phyloP scores from a whole-genome alignment of 2,329 filamentous ascomycete species.

The Madurella mycetomatis region DNA sequence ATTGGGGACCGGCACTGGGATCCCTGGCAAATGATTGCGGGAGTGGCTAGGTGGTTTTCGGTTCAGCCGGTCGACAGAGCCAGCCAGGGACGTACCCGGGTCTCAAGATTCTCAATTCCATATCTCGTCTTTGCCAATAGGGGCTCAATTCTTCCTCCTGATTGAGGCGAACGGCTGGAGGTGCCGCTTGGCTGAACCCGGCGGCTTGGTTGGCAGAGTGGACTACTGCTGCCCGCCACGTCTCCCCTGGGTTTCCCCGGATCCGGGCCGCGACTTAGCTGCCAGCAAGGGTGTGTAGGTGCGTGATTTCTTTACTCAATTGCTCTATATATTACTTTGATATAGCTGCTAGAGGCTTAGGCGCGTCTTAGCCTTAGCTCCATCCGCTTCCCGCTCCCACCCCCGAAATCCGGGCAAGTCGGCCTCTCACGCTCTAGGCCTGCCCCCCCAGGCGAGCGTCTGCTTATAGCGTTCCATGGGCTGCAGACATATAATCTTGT shows the following conservation, averaged over 20 bases:
- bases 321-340: constrained; percentile 23
- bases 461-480: constrained; percentile 26
- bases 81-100: too few relatives aligned
- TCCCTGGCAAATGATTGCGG: background rate
- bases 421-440: background rate
- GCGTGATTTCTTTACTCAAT: constrained; percentile 28
- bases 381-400: constrained; percentile 8
- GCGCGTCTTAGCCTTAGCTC: constrained; percentile 10
- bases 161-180: background rate
- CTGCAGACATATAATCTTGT: constrained; percentile 22
- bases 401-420: constrained; percentile 1
- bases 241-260: background rate
- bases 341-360: constrained; percentile 18
- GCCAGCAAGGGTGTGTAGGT: constrained; percentile 11
- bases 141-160: too few relatives aligned
- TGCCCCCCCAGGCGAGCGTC: background rate
- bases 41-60: background rate
- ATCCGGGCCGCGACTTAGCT: background rate
- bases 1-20: background rate
- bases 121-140: too few relatives aligned
- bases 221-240: too few relatives aligned
- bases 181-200: constrained; percentile 18
- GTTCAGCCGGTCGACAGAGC: background rate
- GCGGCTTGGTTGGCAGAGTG: constrained; percentile 12
- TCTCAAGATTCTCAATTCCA: too few relatives aligned